phyloP scores from a whole-genome alignment of 306 rosid species.

The Fragaria ananassa region DNA sequence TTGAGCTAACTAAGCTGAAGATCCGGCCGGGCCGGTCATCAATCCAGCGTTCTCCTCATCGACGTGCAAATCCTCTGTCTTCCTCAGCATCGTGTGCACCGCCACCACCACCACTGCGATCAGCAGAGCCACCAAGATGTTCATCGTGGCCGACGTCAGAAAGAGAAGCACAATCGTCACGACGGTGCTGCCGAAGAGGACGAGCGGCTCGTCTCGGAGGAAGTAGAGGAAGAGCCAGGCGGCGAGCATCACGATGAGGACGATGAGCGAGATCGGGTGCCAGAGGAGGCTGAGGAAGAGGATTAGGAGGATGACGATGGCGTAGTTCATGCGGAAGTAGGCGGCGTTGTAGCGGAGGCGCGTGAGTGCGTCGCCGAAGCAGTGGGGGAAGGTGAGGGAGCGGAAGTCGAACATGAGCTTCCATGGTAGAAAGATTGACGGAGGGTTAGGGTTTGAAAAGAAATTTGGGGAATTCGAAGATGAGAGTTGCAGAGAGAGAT shows the following conservation, averaged over 20 bases:
- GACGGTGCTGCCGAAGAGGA: slow-evolving; percentile 38
- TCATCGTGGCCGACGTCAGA: slow-evolving; percentile 56
- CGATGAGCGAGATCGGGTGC: slow-evolving; percentile 88
- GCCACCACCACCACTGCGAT: slow-evolving; percentile 34
- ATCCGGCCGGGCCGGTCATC: slow-evolving; percentile 31
- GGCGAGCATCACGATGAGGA: slow-evolving; percentile 47
- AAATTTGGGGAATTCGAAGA: too few relatives aligned
- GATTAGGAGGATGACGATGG: slow-evolving; percentile 43
- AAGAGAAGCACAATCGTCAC: slow-evolving; percentile 61
- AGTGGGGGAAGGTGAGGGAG: slow-evolving; percentile 42
- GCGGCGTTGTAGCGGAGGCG: slow-evolving; percentile 42
- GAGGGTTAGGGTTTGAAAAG: too few relatives aligned
- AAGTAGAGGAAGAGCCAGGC: slow-evolving; percentile 84
- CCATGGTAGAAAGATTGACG: too few relatives aligned
- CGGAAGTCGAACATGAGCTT: slow-evolving; percentile 49
- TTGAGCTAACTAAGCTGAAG: neutral
- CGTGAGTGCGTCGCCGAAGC: slow-evolving; percentile 25
- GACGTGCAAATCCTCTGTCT: slow-evolving; percentile 51
- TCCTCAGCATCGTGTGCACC: slow-evolving; percentile 55
- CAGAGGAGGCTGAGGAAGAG: slow-evolving; percentile 72
- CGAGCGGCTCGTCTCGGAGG: slow-evolving; percentile 79
- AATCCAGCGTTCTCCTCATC: slow-evolving; percentile 52
- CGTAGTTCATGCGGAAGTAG: slow-evolving; percentile 79
- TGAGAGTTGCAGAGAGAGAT: too few relatives aligned
- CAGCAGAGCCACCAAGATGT: slow-evolving; percentile 48